Conservation (phyloP, 1,284 basidiomycete genomes). For the Sporisorium sorghi region DNA sequence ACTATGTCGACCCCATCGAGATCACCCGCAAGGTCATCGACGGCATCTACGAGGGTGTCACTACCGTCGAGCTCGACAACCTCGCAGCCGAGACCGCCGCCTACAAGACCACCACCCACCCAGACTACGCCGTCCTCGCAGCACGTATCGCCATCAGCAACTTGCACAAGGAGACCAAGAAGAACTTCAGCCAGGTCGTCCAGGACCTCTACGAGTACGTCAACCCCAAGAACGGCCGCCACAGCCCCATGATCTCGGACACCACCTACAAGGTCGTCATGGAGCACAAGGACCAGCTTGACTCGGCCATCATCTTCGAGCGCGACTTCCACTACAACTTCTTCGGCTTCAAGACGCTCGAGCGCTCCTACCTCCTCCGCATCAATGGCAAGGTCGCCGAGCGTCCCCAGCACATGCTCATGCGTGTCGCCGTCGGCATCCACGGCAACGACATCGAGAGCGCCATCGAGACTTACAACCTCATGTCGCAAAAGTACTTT, state of each 20-base stretch:
- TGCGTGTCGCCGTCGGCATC: slow-evolving; percentile 98
- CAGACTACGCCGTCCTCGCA: slow-evolving; percentile 97
- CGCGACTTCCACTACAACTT: slow-evolving; percentile 90
- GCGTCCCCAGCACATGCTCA: slow-evolving; percentile 98
- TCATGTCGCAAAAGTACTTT: slow-evolving; percentile 89
- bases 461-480: slow-evolving; percentile 82
- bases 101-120: slow-evolving; percentile 90
- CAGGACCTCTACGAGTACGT: slow-evolving; percentile 92
- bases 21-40: slow-evolving; percentile 78
- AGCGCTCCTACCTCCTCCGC: slow-evolving; percentile 95
- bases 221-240: slow-evolving; percentile 87
- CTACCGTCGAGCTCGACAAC: slow-evolving; percentile 92
- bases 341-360: slow-evolving; percentile 99
- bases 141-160: slow-evolving; percentile 99
- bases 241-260: slow-evolving; percentile 91
- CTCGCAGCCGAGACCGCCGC: slow-evolving; percentile 90
- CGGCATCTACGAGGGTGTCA: slow-evolving; percentile 94
- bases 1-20: slow-evolving; percentile 95
- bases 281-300: slow-evolving; percentile 84
- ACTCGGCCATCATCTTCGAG: slow-evolving; percentile 96
- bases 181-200: slow-evolving; percentile 92
- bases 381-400: slow-evolving; percentile 95
- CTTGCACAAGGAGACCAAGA: slow-evolving; percentile 98
- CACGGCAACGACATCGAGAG: slow-evolving; percentile 90
- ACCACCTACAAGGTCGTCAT: slow-evolving; percentile 86